Evolutionary conservation across 2,329 filamentous ascomycete genomes (phyloP), one percentile per base, ranked within the genome.

Genomic region (Corniculantispora saksenae): DNA sequence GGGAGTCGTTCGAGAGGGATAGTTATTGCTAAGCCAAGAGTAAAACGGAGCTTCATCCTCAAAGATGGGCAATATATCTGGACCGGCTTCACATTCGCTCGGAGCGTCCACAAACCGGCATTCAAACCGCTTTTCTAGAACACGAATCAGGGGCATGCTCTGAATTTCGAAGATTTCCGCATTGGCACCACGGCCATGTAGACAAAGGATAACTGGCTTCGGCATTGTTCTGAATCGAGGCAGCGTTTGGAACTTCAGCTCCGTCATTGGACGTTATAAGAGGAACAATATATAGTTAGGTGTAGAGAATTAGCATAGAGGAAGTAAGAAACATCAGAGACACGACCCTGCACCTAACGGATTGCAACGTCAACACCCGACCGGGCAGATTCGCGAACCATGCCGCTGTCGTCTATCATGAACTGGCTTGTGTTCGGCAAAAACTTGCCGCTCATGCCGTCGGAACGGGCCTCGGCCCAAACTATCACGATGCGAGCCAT

Each of bases 121-220:
- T 2, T 62, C 59, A 19, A 62, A 62, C 3, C 23, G 19, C 25
- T 17, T 25, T n/a, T 62, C 59, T 15, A 62, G 59, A 8, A 29
- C 47, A 1, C 38, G 47, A 15, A 54, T 12, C 8, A 62, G 17
- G 13, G 47, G 48, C 59, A 62, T 62, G 35, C 48, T 47, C 32
- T 62, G 59, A 17, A 62, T 62, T 32, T 62, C 59, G 15, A 62
- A 62, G 21, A 62, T 62, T 17, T 53, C 50, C 9, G 59, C 59
- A 23, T 53, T 53, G 32, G 59, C 38, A 8, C 59, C 59, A 7
- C 59, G 59, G 25, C 59, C 59, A 29, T 62, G 59, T 2, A 62
- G 35, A 8, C 59, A 62, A 35, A 62, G n/a, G 12, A 62, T 54
- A 3, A 27, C 15, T n/a, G 59, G 59, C 13, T 62, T 62, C 17